These are phyloP conservation scores for Leccinum variicolor DNA, from an alignment of 768 basidiomycete genomes.

Conservation along the genomic window DNA sequence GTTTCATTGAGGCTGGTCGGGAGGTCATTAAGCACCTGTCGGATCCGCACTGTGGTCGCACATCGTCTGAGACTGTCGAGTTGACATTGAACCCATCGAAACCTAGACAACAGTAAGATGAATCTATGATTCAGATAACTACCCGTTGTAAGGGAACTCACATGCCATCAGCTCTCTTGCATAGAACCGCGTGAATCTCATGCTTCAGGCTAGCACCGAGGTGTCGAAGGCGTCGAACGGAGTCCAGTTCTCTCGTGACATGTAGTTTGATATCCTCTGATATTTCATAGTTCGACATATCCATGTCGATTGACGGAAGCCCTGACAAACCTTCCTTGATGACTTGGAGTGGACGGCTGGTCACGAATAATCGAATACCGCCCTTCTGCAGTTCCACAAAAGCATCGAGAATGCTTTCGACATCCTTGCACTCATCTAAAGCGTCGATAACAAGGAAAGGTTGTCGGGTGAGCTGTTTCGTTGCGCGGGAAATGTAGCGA, in stretches of 20 bases:
- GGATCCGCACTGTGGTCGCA: neutral
- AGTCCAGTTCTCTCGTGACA: slow-evolving; percentile 2
- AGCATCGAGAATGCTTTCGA: neutral
- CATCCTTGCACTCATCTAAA: neutral
- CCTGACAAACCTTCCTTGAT: neutral
- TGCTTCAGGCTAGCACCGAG: neutral
- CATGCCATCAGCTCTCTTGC: slow-evolving; percentile 9
- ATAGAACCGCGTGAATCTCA: neutral
- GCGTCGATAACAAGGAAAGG: slow-evolving; percentile 14
- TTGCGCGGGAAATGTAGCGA: neutral
- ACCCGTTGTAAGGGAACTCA: neutral
- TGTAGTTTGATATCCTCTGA: slow-evolving; percentile 1
- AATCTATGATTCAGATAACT: too few species aligned
- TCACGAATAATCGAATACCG: neutral
- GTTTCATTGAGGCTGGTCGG: slow-evolving; percentile 5
- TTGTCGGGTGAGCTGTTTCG: neutral
- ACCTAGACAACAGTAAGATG: neutral
- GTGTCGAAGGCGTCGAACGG: slow-evolving; percentile 1
- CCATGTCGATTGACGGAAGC: neutral
- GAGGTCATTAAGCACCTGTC: neutral
- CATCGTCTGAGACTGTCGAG: neutral
- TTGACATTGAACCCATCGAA: slow-evolving; percentile 18
- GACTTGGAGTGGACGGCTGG: neutral
- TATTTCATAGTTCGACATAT: neutral
- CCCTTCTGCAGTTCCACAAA: neutral